Base-by-base conservation (phyloP, 352 stramenopile genomes). In the Plasmopara viticola region DNA sequence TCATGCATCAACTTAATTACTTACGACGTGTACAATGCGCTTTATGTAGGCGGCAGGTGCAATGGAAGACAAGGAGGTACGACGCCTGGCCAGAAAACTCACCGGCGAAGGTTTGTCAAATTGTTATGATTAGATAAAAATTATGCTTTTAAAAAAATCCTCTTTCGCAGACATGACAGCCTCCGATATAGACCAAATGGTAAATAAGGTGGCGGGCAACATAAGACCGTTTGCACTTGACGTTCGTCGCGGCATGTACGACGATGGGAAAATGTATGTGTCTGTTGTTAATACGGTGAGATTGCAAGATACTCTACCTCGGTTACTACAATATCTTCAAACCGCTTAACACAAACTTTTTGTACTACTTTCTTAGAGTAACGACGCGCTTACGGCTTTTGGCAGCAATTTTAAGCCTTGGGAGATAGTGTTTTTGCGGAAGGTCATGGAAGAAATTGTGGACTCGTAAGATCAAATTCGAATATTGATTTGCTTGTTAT, bases 371-470 rank as follows among this genome's bases (percentile, higher is more conserved):
- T 13, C 4, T 48, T 45, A 91, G 81, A 86, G 79, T 54, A 86
- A 83, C 35, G 82, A 93, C 58, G 58, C 71, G n/a, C 35, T 90
- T n/a, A 83, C 79, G 5, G 56, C 74, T 52, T 85, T 87, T 44
- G 77, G 74, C 48, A 86, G 66, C 63, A 84, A 75, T 51, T 93
- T 79, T 55, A 88, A 86, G 53, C 61, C 79, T 17, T 90, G 82
- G 80, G 82, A 93, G 57, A 93, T 93, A 53, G 74, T 88, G 20
- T 85, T 93, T 39, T 65, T 93, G 43, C 82, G 82, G 50, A 88
- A 82, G 48, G 82, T 76, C 25, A 87, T 93, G 43, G 74, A 90
- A 56, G 70, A 85, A 35, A 93, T 93, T 45, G 72, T 87, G 29
- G 82, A 89, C 15, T 75, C 67, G 77, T 87, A 62, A 34, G 63